phyloP scores from a whole-genome alignment of 768 basidiomycete genomes.

The Phlebiopsis flavidoalba region DNA sequence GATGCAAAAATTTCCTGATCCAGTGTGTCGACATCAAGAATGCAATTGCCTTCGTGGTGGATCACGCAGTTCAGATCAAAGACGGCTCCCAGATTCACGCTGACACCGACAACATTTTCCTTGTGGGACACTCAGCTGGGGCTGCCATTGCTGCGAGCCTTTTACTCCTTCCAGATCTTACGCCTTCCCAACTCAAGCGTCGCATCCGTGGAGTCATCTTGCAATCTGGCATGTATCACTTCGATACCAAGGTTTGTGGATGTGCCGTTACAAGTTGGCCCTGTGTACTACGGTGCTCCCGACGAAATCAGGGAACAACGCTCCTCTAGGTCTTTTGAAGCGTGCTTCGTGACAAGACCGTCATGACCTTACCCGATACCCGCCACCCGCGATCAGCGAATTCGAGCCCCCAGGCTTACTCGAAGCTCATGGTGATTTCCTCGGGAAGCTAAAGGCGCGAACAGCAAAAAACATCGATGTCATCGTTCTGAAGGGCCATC shows the following conservation, averaged over 20 bases:
- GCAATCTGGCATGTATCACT: slow-evolving; percentile 41
- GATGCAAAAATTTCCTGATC: slow-evolving; percentile 48
- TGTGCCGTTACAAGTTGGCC: slow-evolving; percentile 19
- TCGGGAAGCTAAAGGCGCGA: slow-evolving; percentile 31
- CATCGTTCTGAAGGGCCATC: slow-evolving; percentile 45
- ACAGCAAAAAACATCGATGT: slow-evolving; percentile 28
- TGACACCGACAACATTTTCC: slow-evolving; percentile 37
- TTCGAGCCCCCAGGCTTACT: slow-evolving; percentile 45
- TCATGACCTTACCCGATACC: slow-evolving; percentile 41
- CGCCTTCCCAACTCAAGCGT: slow-evolving; percentile 20
- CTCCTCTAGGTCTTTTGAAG: slow-evolving; percentile 37
- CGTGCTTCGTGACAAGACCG: slow-evolving; percentile 28
- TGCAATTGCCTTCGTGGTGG: slow-evolving; percentile 48
- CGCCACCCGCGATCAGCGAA: slow-evolving; percentile 46
- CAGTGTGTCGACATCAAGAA: slow-evolving; percentile 55
- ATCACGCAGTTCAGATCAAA: slow-evolving; percentile 23
- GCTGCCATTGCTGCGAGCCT: slow-evolving; percentile 44
- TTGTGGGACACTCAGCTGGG: slow-evolving; percentile 63
- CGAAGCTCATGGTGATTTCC: slow-evolving; percentile 33
- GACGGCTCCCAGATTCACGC: slow-evolving; percentile 18
- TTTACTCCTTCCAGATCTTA: slow-evolving; percentile 29
- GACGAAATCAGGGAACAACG: slow-evolving; percentile 32
- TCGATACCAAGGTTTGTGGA: slow-evolving; percentile 7
- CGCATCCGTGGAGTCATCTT: slow-evolving; percentile 43
- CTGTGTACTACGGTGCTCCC: slow-evolving; percentile 35